These are phyloP conservation scores for Maudiozyma saulgeensis DNA, from an alignment of 805 yeast genomes.

Conservation along the genomic window DNA sequence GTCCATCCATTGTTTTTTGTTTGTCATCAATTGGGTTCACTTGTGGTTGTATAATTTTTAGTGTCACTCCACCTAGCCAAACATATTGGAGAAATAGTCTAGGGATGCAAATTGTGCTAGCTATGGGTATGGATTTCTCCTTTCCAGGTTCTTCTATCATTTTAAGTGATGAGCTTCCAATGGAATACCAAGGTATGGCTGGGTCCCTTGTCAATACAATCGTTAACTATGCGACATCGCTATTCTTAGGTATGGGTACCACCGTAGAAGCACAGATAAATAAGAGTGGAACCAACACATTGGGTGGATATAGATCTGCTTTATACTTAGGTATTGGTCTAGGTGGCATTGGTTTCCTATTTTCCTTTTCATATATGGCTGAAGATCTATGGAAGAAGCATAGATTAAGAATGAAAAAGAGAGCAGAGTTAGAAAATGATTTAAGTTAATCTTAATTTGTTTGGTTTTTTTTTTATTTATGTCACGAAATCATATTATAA, in stretches of 20 bases:
- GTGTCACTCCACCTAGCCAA: slow-evolving; percentile 49
- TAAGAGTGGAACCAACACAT: slow-evolving; percentile 13
- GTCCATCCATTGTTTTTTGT: slow-evolving; percentile 44
- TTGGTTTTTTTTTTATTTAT: not conserved
- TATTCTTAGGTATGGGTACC: slow-evolving; percentile 62
- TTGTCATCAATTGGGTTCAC: slow-evolving; percentile 46
- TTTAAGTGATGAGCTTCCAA: slow-evolving; percentile 49
- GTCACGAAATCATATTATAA: not conserved
- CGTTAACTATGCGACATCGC: slow-evolving; percentile 60
- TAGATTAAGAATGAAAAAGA: slow-evolving; percentile 1
- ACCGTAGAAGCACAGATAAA: slow-evolving; percentile 44
- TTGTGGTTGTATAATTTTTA: slow-evolving; percentile 43
- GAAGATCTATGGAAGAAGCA: slow-evolving; percentile 7
- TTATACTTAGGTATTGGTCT: slow-evolving; percentile 53
- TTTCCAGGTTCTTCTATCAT: slow-evolving; percentile 68
- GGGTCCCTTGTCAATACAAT: slow-evolving; percentile 64
- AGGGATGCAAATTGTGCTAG: slow-evolving; percentile 46
- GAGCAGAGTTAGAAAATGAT: not conserved
- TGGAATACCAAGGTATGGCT: slow-evolving; percentile 65
- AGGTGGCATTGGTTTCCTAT: slow-evolving; percentile 25
- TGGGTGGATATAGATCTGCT: slow-evolving; percentile 48
- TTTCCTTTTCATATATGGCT: slow-evolving; percentile 12
- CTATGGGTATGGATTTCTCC: slow-evolving; percentile 72
- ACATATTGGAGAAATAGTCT: slow-evolving; percentile 49
- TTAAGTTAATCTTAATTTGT: not conserved